Evolutionary conservation across 2,329 filamentous ascomycete genomes (phyloP), one percentile per base, ranked within the genome.

Genomic region (Cadophora malorum): DNA sequence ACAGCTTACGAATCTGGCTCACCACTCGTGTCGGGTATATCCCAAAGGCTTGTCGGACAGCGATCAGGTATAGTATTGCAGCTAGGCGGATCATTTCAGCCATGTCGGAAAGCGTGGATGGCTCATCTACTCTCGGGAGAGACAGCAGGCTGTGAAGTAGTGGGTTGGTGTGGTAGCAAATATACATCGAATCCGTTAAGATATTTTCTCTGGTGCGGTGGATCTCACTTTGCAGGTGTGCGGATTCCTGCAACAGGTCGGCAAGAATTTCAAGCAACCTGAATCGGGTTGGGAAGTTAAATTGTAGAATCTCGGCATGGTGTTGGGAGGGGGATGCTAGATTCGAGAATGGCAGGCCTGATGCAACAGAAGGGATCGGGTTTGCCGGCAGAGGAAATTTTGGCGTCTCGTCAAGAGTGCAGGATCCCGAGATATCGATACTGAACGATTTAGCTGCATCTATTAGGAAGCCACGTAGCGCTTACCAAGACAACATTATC

Each of bases 391-490:
- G 23, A 6, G 33, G 56, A 23, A 59, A 59, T 16, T 38, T 41
- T 41, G 56, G 56, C 14, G 21, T 14, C 14, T 59, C 56, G 21
- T 59, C 56, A 21, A 59, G 12, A 5, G 33, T 59, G 21, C 56
- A 45, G 28, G 35, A 59, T n/a, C 56, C 56, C 12, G 56, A 59
- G 2, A 59, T 59, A 12, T 59, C 56, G 56, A 59, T 25, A n/a
- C 33, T 59, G 33, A 45, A 38, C 6, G 35, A 14, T 2, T 59
- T n/a, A 59, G 56, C 19, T 23, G 10, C 14, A 45, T 14, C 10
- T 10, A 9, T 45, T 7, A 12, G 8, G 23, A 5, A 28, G 1
- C 19, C 5, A 41, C 2, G 4, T 4, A 6, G 2, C 2, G 21
- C 35, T 45, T 28, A 59, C 56, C 56, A 59, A 19, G 35, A 38